Percentiles rank a stretch among this genome's conserved stretches.
These are phyloP conservation scores for Colletotrichum falcatum DNA, from an alignment of 2,329 filamentous ascomycete genomes.

Conservation along the genomic window DNA sequence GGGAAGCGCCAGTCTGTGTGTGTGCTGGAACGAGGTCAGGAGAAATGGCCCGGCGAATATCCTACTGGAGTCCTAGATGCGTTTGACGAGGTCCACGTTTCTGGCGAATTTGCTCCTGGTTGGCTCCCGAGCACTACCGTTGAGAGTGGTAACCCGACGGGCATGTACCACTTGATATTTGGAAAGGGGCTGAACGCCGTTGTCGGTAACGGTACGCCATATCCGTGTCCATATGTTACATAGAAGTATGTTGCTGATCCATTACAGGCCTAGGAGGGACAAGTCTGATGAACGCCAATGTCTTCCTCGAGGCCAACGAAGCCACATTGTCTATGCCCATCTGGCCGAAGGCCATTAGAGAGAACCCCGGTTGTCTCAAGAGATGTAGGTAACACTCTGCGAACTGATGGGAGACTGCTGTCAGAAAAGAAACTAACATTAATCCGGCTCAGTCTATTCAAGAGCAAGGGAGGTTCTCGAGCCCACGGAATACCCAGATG, in stretches of 20 bases:
- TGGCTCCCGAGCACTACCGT: constrained; percentile 56
- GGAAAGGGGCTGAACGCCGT: constrained; percentile 74
- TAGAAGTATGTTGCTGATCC: constrained; percentile 13
- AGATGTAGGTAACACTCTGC: constrained; percentile 57
- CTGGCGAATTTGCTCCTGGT: constrained; percentile 63
- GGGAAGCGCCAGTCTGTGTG: constrained; percentile 67
- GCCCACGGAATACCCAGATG: constrained; percentile 67
- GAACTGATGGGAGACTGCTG: neutral
- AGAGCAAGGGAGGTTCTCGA: constrained; percentile 68
- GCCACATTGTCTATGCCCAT: constrained; percentile 63
- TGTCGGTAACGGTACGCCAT: constrained; percentile 64
- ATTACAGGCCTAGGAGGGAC: constrained; percentile 70
- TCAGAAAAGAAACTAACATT: neutral
- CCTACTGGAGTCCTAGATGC: constrained; percentile 62
- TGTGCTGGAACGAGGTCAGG: constrained; percentile 72
- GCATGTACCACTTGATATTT: constrained; percentile 72
- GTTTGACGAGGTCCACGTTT: constrained; percentile 65
- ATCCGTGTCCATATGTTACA: neutral
- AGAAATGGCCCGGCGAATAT: constrained; percentile 76
- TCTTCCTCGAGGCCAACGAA: constrained; percentile 71
- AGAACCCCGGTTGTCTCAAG: constrained; percentile 56
- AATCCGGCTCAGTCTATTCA: constrained; percentile 63
- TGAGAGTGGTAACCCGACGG: constrained; percentile 65
- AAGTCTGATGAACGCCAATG: constrained; percentile 75
- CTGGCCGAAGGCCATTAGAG: constrained; percentile 70